phyloP scores from a whole-genome alignment of 2,329 filamentous ascomycete species.

The Emmonsiellopsis sp. region DNA sequence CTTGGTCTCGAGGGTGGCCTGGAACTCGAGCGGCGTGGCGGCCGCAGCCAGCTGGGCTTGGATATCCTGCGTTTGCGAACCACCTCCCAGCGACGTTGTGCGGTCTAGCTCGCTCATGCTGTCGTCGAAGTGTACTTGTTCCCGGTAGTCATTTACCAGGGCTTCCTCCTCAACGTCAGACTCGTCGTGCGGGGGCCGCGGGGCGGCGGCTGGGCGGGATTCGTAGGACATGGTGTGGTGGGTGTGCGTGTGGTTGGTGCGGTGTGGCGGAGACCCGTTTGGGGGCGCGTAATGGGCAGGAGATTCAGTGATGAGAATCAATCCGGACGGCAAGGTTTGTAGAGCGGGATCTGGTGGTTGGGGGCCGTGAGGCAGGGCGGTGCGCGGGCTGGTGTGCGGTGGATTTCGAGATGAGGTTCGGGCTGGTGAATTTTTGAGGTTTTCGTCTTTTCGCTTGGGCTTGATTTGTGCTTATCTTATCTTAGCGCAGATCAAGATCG shows the following conservation, averaged over 20 bases:
- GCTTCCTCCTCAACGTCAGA: conserved; percentile 95
- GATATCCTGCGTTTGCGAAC: conserved; percentile 77
- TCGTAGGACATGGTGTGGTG: conserved; percentile 33
- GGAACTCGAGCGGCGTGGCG: conserved; percentile 91
- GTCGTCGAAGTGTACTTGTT: conserved; percentile 92
- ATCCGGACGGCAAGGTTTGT: too few species aligned
- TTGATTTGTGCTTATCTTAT: conserved; percentile 39
- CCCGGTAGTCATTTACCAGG: conserved; percentile 88
- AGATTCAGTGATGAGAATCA: too few species aligned
- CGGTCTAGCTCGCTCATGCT: conserved; percentile 73
- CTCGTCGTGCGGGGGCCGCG: conserved; percentile 55
- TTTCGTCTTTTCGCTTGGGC: conserved; percentile 29
- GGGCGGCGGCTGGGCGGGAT: conserved; percentile 32
- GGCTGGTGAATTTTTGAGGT: conserved; percentile 35
- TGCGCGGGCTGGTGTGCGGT: conserved; percentile 10
- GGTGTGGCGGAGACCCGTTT: conserved; percentile 12
- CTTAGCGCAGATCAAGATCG: conserved; percentile 14
- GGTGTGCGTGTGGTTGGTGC: conserved; percentile 13
- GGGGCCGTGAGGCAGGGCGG: not conserved
- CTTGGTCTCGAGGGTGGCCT: conserved; percentile 90
- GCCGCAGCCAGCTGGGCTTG: conserved; percentile 85
- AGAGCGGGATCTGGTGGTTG: not conserved
- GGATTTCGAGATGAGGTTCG: conserved; percentile 5
- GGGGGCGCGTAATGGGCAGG: not conserved
- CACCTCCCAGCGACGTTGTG: conserved; percentile 59